Evolutionary conservation across 352 stramenopile genomes (phyloP).

Genomic region (Hyaloperonospora brassicae): DNA sequence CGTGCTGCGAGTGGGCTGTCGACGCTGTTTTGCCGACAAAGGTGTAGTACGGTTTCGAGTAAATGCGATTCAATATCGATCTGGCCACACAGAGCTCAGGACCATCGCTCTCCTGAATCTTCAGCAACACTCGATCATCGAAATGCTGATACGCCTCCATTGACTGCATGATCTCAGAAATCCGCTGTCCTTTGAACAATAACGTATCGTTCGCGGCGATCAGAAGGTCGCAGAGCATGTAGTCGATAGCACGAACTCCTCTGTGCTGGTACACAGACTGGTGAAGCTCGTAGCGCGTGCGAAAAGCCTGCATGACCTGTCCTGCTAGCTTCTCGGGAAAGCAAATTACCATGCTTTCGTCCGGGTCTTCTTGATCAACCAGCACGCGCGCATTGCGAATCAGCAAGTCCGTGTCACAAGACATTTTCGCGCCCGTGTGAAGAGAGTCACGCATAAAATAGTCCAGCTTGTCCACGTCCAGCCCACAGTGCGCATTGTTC

Average conservation of each 20-base stretch:
- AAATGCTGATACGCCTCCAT: conserved; percentile 79
- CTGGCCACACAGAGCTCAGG: conserved; percentile 38
- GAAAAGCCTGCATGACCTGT: conserved; percentile 85
- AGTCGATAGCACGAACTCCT: conserved; percentile 71
- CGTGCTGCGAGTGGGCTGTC: conserved; percentile 35
- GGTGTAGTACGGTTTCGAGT: conserved; percentile 66
- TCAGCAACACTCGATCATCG: conserved; percentile 67
- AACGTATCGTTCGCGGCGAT: conserved; percentile 56
- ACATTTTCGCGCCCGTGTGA: conserved; percentile 68
- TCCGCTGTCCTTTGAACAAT: conserved; percentile 47
- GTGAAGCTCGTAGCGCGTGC: conserved; percentile 80
- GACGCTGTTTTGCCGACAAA: conserved; percentile 61
- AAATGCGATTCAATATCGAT: conserved; percentile 51
- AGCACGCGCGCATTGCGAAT: conserved; percentile 71
- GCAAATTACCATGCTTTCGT: conserved; percentile 53
- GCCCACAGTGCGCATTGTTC: conserved; percentile 77
- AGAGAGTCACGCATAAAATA: conserved; percentile 84
- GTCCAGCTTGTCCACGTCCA: conserved; percentile 89
- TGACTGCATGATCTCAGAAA: conserved; percentile 56
- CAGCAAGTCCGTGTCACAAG: conserved; percentile 63
- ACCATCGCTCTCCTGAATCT: conserved; percentile 66
- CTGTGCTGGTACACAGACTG: conserved; percentile 86
- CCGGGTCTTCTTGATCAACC: conserved; percentile 38
- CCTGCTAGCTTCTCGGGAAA: conserved; percentile 84
- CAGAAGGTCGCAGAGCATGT: conserved; percentile 83